Evolutionary conservation across 1,284 basidiomycete genomes (phyloP).

Genomic region (Ganoderma sinense): DNA sequence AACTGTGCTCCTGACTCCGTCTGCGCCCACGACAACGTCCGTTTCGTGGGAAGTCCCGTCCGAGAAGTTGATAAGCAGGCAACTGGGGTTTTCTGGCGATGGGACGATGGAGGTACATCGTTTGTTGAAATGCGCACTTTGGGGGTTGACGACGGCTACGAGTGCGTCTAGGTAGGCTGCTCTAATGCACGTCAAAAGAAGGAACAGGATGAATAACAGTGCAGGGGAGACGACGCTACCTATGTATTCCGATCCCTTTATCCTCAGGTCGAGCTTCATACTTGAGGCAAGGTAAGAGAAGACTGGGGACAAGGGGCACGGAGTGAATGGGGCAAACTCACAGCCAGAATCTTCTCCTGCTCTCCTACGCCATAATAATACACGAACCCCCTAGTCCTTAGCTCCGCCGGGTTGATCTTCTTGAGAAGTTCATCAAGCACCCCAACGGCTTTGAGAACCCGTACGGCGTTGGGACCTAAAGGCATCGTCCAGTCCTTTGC

Average conservation of each 20-base stretch:
- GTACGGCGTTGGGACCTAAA: conserved; percentile 58
- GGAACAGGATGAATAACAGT: neutral
- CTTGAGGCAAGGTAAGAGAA: neutral
- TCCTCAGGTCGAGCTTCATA: conserved; percentile 32
- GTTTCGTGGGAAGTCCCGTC: conserved; percentile 55
- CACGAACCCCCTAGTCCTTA: conserved; percentile 45
- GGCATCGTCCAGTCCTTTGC: neutral
- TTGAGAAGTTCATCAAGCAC: conserved; percentile 51
- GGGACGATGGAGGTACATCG: conserved; percentile 49
- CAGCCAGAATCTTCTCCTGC: conserved; percentile 56
- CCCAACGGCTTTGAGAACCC: conserved; percentile 53
- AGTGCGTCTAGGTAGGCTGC: conserved; percentile 59
- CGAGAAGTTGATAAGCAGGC: conserved; percentile 48
- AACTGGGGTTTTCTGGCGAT: conserved; percentile 35
- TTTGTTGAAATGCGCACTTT: conserved; percentile 56
- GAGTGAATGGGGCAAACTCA: conserved; percentile 33
- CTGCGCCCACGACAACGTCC: conserved; percentile 62
- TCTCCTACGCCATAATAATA: conserved; percentile 50
- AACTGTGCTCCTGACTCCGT: conserved; percentile 57
- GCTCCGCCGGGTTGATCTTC: conserved; percentile 45
- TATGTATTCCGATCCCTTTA: conserved; percentile 40
- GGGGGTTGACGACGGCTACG: conserved; percentile 50
- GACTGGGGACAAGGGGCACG: neutral
- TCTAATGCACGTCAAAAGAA: conserved; percentile 36
- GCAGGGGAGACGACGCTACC: conserved; percentile 30